Evolutionary conservation across 441 rosid genomes (phyloP).

Genomic region (Mallotus repandus): DNA sequence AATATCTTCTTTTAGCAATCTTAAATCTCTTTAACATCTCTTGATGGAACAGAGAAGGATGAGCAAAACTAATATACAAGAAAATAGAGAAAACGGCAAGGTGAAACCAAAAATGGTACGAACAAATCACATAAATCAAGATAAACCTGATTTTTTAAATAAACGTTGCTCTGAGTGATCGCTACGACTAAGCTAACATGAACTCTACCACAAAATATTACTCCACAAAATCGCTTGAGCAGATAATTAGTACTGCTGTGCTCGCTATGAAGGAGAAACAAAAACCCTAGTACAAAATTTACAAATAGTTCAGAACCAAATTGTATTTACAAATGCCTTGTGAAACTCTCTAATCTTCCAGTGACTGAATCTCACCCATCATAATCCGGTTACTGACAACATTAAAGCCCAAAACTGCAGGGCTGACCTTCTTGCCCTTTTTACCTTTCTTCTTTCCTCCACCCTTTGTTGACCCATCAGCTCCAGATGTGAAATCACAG

Average conservation of each 20-base stretch:
- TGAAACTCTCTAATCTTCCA: slow-evolving; percentile 58
- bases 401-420: slow-evolving; percentile 80
- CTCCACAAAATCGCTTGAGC: slow-evolving; percentile 53
- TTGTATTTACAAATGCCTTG: slow-evolving; percentile 46
- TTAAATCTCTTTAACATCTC: too few species aligned
- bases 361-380: slow-evolving; percentile 98
- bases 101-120: background rate
- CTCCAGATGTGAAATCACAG: slow-evolving; percentile 23
- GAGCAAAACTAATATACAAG: background rate
- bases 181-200: slow-evolving; percentile 7
- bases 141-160: background rate
- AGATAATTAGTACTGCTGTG: slow-evolving; percentile 35
- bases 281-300: slow-evolving; percentile 35
- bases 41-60: too few species aligned
- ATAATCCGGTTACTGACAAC: slow-evolving; percentile 96
- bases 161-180: background rate
- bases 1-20: too few species aligned
- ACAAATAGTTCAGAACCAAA: slow-evolving; percentile 13
- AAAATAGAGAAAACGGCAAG: background rate
- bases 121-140: background rate
- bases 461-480: slow-evolving; percentile 60
- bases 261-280: slow-evolving; percentile 24
- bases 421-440: slow-evolving; percentile 89
- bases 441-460: slow-evolving; percentile 83
- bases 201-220: slow-evolving; percentile 23